Conservation (phyloP, 768 basidiomycete genomes). For the Lactifluus pinguis region DNA sequence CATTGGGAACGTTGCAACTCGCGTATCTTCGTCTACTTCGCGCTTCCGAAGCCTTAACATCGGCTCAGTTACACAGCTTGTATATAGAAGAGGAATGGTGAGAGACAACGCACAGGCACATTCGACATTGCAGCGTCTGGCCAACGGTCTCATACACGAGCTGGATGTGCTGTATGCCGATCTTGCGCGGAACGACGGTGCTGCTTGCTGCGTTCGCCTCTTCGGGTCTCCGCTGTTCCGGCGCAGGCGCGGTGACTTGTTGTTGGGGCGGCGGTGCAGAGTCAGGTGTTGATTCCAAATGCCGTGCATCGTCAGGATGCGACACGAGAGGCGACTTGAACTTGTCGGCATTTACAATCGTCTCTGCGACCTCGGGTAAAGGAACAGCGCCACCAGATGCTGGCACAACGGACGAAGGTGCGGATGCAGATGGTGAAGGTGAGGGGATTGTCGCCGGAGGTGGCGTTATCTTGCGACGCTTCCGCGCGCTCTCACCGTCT, state of each 20-base stretch:
- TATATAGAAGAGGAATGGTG: neutral
- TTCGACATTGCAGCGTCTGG: constrained; percentile 10
- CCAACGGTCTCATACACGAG: constrained; percentile 9
- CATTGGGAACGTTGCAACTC: neutral
- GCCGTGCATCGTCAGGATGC: neutral
- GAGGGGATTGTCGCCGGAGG: neutral
- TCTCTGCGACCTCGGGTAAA: neutral
- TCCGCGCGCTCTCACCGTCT: neutral
- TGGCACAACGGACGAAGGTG: neutral
- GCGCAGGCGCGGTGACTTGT: neutral
- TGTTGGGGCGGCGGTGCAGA: neutral
- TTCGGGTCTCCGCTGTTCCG: neutral
- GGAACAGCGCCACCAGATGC: neutral
- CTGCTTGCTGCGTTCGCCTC: neutral
- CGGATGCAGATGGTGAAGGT: neutral
- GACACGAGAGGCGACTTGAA: neutral
- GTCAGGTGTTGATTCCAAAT: neutral
- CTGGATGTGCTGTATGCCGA: constrained; percentile 15
- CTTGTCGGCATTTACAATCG: neutral
- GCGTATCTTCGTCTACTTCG: constrained; percentile 3
- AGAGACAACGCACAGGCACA: constrained; percentile 9
- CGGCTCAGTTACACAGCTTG: too few species aligned
- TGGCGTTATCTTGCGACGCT: constrained; percentile 8
- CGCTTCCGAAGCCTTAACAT: constrained; percentile 5
- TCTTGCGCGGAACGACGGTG: neutral